A percentile compares a stretch with the other conserved stretches of the same genome.
These are phyloP conservation scores for Pseudopithomyces chartarum DNA, from an alignment of 2,329 filamentous ascomycete species.

Conservation along the genomic window DNA sequence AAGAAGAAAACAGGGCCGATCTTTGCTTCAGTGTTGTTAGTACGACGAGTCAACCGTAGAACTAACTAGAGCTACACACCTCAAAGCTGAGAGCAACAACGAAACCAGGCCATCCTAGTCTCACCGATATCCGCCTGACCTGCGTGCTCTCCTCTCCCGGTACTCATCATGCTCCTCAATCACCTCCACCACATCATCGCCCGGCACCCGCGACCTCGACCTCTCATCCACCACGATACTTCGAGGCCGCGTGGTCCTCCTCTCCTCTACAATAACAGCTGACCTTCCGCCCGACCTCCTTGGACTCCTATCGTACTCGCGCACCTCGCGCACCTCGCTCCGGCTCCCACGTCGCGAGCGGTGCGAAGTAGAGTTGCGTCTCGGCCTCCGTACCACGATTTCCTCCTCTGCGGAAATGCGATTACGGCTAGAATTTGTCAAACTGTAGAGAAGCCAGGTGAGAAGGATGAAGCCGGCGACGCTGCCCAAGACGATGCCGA, in stretches of 20 bases:
- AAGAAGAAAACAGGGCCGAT: background rate
- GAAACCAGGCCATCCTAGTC: conserved; percentile 28
- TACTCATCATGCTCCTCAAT: conserved; percentile 60
- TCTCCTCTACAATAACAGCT: conserved; percentile 46
- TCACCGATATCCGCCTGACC: conserved; percentile 54
- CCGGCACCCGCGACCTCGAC: conserved; percentile 47
- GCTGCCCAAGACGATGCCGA: conserved; percentile 63
- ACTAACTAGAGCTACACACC: background rate
- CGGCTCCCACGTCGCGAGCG: conserved; percentile 31
- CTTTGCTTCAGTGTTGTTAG: background rate
- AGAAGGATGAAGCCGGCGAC: conserved; percentile 60
- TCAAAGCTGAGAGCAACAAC: background rate
- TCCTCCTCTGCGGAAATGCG: conserved; percentile 59
- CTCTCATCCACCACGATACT: conserved; percentile 53
- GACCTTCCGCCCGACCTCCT: conserved; percentile 36
- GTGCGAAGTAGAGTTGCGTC: conserved; percentile 34
- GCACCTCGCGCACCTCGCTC: conserved; percentile 35
- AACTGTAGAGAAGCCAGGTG: conserved; percentile 56
- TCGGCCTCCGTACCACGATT: conserved; percentile 55
- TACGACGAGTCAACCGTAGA: background rate
- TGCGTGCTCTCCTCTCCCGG: conserved; percentile 41
- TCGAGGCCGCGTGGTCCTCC: conserved; percentile 34
- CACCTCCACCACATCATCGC: conserved; percentile 63
- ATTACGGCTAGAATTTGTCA: conserved; percentile 41
- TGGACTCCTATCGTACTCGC: conserved; percentile 46